Evolutionary conservation across 345 rosid species (phyloP).

Genomic region (Sisymbrium irio): DNA sequence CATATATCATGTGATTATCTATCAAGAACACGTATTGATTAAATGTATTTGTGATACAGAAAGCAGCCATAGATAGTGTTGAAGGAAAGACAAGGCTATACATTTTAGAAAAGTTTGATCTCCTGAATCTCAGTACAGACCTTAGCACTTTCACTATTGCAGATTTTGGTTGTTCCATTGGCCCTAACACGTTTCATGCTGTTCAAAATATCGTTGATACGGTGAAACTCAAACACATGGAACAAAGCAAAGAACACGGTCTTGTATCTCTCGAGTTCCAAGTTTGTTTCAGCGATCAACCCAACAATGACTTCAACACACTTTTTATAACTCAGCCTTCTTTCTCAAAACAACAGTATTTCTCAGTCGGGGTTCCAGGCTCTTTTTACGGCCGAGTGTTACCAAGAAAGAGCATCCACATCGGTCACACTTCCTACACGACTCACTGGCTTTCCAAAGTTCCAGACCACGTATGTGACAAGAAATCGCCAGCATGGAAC

Average conservation of each 20-base stretch:
- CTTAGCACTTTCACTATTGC: not conserved
- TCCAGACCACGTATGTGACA: no score
- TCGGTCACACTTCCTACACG: not conserved
- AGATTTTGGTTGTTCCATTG: slow-evolving; percentile 15
- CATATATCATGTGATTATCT: no score
- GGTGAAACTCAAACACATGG: not conserved
- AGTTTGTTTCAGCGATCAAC: slow-evolving; percentile 41
- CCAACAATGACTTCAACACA: slow-evolving; percentile 27
- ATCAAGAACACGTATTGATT: not conserved
- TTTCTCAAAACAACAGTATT: not conserved
- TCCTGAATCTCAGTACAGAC: not conserved
- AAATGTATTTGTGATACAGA: slow-evolving; percentile 3
- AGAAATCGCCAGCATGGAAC: no score
- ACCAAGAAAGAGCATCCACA: slow-evolving; percentile 28
- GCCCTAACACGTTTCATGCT: slow-evolving; percentile 12
- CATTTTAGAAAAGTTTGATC: not conserved
- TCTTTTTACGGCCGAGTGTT: slow-evolving; percentile 34
- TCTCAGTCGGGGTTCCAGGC: slow-evolving; percentile 36
- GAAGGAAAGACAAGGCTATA: not conserved
- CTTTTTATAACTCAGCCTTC: slow-evolving; percentile 33
- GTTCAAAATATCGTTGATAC: slow-evolving; percentile 10
- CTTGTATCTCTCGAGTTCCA: slow-evolving; percentile 4
- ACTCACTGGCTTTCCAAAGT: no score
- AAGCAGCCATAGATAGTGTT: not conserved
- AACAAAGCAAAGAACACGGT: not conserved